Base-by-base conservation (phyloP, 1,139 yeast genomes). In the Lizanozyma gosingica region DNA sequence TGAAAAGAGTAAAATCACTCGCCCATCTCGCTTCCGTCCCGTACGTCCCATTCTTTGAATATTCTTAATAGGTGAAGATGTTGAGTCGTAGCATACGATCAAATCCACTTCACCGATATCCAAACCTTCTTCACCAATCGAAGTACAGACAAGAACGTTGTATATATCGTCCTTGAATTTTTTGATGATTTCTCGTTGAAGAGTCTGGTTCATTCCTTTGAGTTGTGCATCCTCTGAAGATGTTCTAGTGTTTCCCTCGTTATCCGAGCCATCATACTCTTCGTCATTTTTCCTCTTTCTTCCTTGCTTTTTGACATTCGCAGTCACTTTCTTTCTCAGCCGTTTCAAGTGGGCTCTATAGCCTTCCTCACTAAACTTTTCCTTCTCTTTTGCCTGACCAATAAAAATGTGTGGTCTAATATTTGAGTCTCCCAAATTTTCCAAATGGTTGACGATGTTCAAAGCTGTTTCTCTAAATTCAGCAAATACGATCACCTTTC, bases 1-100 rank as follows among this genome's bases (percentile, higher is more conserved):
- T 4, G 96, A 78, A 52, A 90, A 78, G 14, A 94, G 62, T 42
- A 90, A 63, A n/a, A 86, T 64, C 2, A 92, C 86, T 44, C 73
- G 75, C 37, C 99, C 99, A 48, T 84, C 87, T 48, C 97, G 68
- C 54, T 87, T 86, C 62, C 99, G 81, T 14, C 98, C 99, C 0
- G 99, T 94, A 63, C 99, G 78, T 29, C 99, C 99, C 94, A 94
- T 86, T 50, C 99, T 69, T 57, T 94, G 99, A 37, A 94, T 74
- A 51, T 85, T 88, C 44, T 94, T 86, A 43, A 94, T 92, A 0
- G 98, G 97, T 38, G 96, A 86, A 32, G 88, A 73, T 0, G 97
- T 88, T 1, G 95, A 86, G 53, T 94, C 98, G 59, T 81, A 92
- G 54, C 97, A 88, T 4, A 92, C 73, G 49, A 94, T 92, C 51